A percentile compares a stretch with the other conserved stretches of the same genome.
Conservation (phyloP, 1,284 basidiomycete species). For the Coniophora puteana region DNA sequence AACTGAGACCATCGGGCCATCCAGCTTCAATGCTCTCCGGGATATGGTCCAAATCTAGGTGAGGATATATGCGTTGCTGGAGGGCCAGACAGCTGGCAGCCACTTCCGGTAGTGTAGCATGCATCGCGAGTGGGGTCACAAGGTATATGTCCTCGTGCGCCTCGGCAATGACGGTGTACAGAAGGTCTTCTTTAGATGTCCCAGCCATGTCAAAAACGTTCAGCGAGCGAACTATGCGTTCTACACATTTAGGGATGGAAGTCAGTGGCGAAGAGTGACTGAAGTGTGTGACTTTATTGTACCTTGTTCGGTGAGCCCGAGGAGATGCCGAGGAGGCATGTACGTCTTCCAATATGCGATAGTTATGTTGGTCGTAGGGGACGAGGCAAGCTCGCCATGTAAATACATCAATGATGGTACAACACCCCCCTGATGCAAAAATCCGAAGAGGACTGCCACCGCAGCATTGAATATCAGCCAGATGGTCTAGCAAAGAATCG, state of each 20-base stretch:
- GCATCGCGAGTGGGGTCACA: slow-evolving; percentile 28
- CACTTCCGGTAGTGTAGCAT: slow-evolving; percentile 10
- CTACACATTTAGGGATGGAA: background rate
- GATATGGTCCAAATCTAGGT: slow-evolving; percentile 37
- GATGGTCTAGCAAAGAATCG: slow-evolving; percentile 15
- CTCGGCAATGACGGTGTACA: slow-evolving; percentile 13
- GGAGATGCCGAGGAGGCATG: slow-evolving; percentile 34
- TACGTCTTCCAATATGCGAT: slow-evolving; percentile 41
- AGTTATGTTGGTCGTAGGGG: slow-evolving; percentile 8
- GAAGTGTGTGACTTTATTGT: no score
- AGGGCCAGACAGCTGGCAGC: slow-evolving; percentile 19
- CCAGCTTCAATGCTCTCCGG: slow-evolving; percentile 28
- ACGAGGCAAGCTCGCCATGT: slow-evolving; percentile 17
- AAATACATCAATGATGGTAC: slow-evolving; percentile 35
- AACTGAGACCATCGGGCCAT: slow-evolving; percentile 24
- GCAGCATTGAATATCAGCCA: slow-evolving; percentile 30
- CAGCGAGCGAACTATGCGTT: slow-evolving; percentile 10
- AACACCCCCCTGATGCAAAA: slow-evolving; percentile 39
- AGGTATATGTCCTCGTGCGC: slow-evolving; percentile 19
- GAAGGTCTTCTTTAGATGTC: slow-evolving; percentile 13
- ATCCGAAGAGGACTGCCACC: slow-evolving; percentile 30
- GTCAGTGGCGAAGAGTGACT: background rate
- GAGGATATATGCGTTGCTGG: slow-evolving; percentile 26
- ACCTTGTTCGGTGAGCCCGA: slow-evolving; percentile 27
- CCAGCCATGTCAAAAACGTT: slow-evolving; percentile 27